Base-by-base conservation (phyloP, 2,329 filamentous ascomycete genomes). In the Lecanicillium sp. region DNA sequence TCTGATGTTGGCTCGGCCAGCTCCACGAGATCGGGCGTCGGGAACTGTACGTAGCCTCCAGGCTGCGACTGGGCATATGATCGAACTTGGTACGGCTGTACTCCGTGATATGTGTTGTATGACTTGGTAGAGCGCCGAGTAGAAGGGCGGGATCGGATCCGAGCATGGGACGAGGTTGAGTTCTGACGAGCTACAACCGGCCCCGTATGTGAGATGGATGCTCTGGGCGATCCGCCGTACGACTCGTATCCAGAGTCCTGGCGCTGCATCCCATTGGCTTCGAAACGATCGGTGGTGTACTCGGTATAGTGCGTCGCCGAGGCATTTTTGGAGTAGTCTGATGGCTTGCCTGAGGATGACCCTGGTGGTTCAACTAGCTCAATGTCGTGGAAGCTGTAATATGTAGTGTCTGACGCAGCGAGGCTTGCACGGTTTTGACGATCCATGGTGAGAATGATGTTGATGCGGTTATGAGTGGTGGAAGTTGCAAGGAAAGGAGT, bases 201-300 rank as follows among this genome's bases (percentile, higher is more conserved):
- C 5, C 54, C 52, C 3, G 53, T 46, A 41, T 53, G 53, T 30
- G 57, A 60, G 20, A 51, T 54, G 3, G 67, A 69, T 13, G 54
- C 54, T 8, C 57, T 59, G 3, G 66, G 62, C 7, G 53, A 52
- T 14, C 53, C 48, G 8, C 58, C 55, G 33, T 66, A 62, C 3
- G 73, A 77, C 49, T 72, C 73, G 48, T 78, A 78, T 25, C 74
- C 74, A 1, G 74, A 78, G 50, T 78, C 73, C 43, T 75, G 71
- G 12, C 74, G 65, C 35, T 65, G 64, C 62, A 77, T 75, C 40
- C 59, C 61, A 34, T 52, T 48, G 0, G 61, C 53, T 11, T 35
- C 37, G 17, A 43, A 43, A 39, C 43, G 20, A 29, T 40, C 29
- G 43, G 32, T 20, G 41, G 42, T 29, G 13, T 29, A 42, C 34